Base-by-base conservation (phyloP, 352 stramenopile species). In the Phytophthora boehmeriae region DNA sequence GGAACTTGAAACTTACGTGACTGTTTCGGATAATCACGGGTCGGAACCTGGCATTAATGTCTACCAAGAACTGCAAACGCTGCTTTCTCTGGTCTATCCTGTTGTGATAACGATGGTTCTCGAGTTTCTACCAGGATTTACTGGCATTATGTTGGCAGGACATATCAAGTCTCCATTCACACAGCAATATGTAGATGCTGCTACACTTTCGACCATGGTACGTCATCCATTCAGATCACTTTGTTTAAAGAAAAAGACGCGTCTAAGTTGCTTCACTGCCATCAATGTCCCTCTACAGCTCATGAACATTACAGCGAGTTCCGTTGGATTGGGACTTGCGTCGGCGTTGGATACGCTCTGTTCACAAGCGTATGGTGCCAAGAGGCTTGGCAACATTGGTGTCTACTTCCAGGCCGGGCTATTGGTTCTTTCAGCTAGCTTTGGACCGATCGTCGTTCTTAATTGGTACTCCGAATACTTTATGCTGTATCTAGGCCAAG, bases 301-400 rank as follows among this genome's bases (percentile, higher is more conserved):
- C 34, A 85, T 66, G n/a, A 92, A 91, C 49, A 70, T 93, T 6
- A 72, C 81, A 6, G 75, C 69, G 8, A 73, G 88, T 39, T 76
- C 84, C 3, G 74, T 90, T 11, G 80, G 78, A 6, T 76, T 91
- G 42, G 81, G 81, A n/a, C 60, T 92, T 5, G 59, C 79, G 11
- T 86, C 79, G 17, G 86, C 81, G 13, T 75, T 94, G 20, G 86
- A 94, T 58, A 92, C 83, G 68, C 73, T 94, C 5, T 92, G 81
- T 36, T 85, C 77, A 14, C 73, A 89, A 49, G 79, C 83, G 36
- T 84, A 79, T 35, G 84, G 85, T 35, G 83, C 86, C 4, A 68
- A 65, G 34, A 68, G 56, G 5, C 38, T 72, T 17, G 44, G 71
- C 10, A 80, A 86, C 58, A 91, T 93, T 52, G 86, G 86, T 8